phyloP scores from a whole-genome alignment of 108 stramenopile species.

The Ochromonas danica region DNA sequence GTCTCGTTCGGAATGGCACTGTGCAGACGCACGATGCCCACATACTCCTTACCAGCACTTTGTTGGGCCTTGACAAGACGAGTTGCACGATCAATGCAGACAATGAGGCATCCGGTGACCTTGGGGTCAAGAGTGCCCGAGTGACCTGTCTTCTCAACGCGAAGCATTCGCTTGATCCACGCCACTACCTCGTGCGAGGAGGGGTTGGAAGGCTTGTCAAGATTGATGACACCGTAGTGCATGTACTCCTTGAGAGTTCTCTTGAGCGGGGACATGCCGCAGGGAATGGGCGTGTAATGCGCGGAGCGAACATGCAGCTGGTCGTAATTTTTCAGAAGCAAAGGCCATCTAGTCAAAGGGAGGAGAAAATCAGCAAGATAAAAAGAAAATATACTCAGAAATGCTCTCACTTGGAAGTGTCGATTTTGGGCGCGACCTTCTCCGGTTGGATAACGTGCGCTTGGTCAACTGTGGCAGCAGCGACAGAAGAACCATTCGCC shows the following conservation, averaged over 20 bases:
- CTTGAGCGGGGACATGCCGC: conserved; percentile 88
- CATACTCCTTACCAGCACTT: conserved; percentile 96
- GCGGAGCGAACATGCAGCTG: conserved; percentile 92
- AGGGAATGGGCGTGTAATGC: conserved; percentile 97
- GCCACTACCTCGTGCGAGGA: conserved; percentile 97
- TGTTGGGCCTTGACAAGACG: conserved; percentile 99
- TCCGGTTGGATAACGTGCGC: conserved; percentile 74
- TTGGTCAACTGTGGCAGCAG: conserved; percentile 37
- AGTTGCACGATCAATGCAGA: conserved; percentile 99
- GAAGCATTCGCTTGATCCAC: conserved; percentile 98
- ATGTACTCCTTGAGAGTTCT: conserved; percentile 84
- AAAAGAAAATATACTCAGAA: not conserved
- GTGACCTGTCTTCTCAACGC: conserved; percentile 99
- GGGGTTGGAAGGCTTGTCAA: conserved; percentile 99
- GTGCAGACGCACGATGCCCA: conserved; percentile 96
- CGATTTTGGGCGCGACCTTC: conserved; percentile 75
- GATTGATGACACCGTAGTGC: conserved; percentile 94
- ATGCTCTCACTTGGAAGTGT: conserved; percentile 65
- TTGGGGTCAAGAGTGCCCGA: conserved; percentile 99
- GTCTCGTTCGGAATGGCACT: conserved; percentile 74
- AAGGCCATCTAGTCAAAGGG: conserved; percentile 72
- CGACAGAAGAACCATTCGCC: not conserved
- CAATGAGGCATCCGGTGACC: conserved; percentile 99
- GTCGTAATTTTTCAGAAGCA: conserved; percentile 95
- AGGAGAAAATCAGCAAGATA: not conserved